Percentiles rank a stretch among this genome's conserved stretches.
Evolutionary conservation across 1,139 yeast species (phyloP).

Genomic region (Protomyces inouyei): DNA sequence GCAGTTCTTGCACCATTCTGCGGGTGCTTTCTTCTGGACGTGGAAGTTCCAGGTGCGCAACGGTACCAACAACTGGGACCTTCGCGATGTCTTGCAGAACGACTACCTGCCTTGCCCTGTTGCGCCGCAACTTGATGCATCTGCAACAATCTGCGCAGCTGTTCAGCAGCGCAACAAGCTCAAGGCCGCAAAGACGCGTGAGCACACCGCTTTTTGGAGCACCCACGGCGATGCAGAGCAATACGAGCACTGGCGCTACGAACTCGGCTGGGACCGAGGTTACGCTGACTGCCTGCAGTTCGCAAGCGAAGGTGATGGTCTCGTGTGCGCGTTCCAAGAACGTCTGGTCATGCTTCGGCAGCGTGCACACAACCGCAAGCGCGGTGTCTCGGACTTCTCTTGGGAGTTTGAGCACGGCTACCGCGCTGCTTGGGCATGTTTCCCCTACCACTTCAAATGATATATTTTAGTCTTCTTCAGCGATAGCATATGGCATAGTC

Average conservation of each 20-base stretch:
- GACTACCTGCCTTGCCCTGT: slow-evolving; percentile 56
- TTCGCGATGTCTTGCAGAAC: slow-evolving; percentile 65
- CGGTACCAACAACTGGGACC: slow-evolving; percentile 61
- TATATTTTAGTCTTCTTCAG: neutral
- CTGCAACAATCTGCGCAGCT: slow-evolving; percentile 41
- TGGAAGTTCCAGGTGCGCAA: slow-evolving; percentile 78
- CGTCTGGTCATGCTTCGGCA: slow-evolving; percentile 42
- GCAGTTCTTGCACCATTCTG: slow-evolving; percentile 47
- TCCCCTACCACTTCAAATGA: neutral
- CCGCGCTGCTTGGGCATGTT: neutral
- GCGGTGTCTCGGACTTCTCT: slow-evolving; percentile 53
- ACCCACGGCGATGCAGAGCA: slow-evolving; percentile 48
- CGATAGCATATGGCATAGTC: neutral
- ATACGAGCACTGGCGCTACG: slow-evolving; percentile 75
- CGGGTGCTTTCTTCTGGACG: slow-evolving; percentile 88
- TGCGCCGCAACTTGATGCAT: slow-evolving; percentile 36
- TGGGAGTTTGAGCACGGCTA: slow-evolving; percentile 93
- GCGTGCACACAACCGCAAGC: slow-evolving; percentile 52
- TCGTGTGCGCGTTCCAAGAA: slow-evolving; percentile 75
- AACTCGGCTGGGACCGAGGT: slow-evolving; percentile 69
- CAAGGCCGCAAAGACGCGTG: neutral
- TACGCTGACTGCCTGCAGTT: slow-evolving; percentile 69
- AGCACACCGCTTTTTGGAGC: slow-evolving; percentile 49
- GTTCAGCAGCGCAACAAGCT: slow-evolving; percentile 43
- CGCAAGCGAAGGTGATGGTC: slow-evolving; percentile 58